phyloP scores from a whole-genome alignment of 1,284 basidiomycete species.

The Somion occarium region DNA sequence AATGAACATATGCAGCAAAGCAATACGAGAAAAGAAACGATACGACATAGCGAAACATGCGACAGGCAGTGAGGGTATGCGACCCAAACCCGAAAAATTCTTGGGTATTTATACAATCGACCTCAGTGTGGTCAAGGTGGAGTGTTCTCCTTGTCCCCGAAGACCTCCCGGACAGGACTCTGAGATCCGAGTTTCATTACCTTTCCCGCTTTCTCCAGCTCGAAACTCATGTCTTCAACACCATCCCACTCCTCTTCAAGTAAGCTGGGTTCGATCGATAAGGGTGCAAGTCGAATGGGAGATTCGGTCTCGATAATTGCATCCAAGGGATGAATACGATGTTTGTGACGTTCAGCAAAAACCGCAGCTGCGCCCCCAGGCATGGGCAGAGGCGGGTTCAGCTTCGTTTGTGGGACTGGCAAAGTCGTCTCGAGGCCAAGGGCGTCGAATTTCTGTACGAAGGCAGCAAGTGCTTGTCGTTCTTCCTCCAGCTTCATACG shows the following conservation, averaged over 20 bases:
- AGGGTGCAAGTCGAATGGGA: slow-evolving; percentile 40
- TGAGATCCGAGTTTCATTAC: slow-evolving; percentile 16
- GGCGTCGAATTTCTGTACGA: slow-evolving; percentile 71
- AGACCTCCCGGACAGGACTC: slow-evolving; percentile 24
- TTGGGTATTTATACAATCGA: neutral
- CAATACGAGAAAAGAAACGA: neutral
- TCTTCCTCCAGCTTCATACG: slow-evolving; percentile 68
- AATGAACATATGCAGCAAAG: neutral
- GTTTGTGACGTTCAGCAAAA: slow-evolving; percentile 42
- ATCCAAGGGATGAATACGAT: slow-evolving; percentile 24
- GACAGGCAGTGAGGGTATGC: neutral
- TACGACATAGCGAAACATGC: neutral
- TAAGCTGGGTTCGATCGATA: slow-evolving; percentile 47
- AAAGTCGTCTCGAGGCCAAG: slow-evolving; percentile 47
- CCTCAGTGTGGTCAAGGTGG: neutral
- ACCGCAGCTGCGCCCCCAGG: slow-evolving; percentile 46
- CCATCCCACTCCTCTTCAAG: slow-evolving; percentile 54
- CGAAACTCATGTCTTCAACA: slow-evolving; percentile 50
- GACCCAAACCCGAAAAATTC: too few relatives aligned
- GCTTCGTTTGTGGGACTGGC: slow-evolving; percentile 32
- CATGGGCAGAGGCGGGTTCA: slow-evolving; percentile 41
- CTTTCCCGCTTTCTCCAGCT: slow-evolving; percentile 25
- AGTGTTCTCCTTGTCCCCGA: slow-evolving; percentile 29
- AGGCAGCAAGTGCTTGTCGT: slow-evolving; percentile 65
- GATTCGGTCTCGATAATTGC: slow-evolving; percentile 33